Evolutionary conservation across 2,329 filamentous ascomycete genomes (phyloP).

Genomic region (Orbilia oligospora): DNA sequence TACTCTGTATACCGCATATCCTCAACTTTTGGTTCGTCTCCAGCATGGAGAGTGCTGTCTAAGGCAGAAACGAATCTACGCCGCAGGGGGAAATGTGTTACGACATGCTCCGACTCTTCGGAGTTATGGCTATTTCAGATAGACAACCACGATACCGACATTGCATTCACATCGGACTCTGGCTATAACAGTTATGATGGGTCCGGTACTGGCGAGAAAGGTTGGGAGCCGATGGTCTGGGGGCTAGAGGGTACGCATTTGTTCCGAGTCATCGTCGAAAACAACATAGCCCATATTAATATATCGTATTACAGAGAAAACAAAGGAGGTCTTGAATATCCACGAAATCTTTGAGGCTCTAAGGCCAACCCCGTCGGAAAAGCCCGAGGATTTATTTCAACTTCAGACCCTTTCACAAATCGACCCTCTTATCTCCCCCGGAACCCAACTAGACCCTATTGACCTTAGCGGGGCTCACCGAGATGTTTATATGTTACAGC

Average conservation of each 20-base stretch:
- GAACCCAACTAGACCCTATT: constrained; percentile 54
- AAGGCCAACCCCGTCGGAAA: constrained; percentile 24
- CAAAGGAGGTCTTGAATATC: constrained; percentile 38
- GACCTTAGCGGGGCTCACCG: constrained; percentile 55
- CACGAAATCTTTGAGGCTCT: constrained; percentile 51
- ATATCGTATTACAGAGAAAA: constrained; percentile 36
- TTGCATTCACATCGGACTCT: constrained; percentile 50
- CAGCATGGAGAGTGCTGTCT: constrained; percentile 51
- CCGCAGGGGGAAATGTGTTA: constrained; percentile 55
- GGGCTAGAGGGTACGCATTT: constrained; percentile 46
- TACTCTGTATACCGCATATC: constrained; percentile 58
- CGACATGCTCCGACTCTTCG: constrained; percentile 39
- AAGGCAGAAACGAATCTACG: constrained; percentile 57
- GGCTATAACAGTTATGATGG: constrained; percentile 59
- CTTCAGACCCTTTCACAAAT: constrained; percentile 33
- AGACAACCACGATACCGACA: constrained; percentile 47
- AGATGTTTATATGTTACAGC: constrained; percentile 57
- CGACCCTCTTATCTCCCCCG: constrained; percentile 33
- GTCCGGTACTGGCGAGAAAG: constrained; percentile 48
- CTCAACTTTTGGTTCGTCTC: constrained; percentile 49
- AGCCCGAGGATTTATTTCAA: constrained; percentile 33
- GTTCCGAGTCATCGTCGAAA: neutral
- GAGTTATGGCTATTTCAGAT: constrained; percentile 58
- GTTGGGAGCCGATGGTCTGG: constrained; percentile 57
- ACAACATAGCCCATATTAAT: constrained; percentile 2